phyloP scores from a whole-genome alignment of 371 early-diverging fungal genomes.

The Apophysomyces variabilis region DNA sequence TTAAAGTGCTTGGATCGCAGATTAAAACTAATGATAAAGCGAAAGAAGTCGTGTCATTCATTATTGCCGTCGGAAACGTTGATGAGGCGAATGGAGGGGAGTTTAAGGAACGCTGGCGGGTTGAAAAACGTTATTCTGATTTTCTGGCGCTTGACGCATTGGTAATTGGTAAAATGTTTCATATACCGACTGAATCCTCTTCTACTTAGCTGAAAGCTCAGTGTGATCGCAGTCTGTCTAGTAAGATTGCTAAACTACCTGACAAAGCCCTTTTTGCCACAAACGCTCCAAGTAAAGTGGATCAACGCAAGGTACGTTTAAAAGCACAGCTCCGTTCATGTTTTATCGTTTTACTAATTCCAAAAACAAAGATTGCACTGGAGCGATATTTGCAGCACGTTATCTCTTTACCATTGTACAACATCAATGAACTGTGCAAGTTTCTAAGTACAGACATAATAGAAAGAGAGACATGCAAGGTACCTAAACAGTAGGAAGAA shows the following conservation, averaged over 20 bases:
- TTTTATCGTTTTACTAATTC: neutral
- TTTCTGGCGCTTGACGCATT: conserved; percentile 78
- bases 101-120: conserved; percentile 62
- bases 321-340: neutral
- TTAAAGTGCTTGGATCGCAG: conserved; percentile 70
- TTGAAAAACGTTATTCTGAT: conserved; percentile 79
- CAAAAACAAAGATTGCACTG: conserved; percentile 53
- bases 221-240: conserved; percentile 47
- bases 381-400: conserved; percentile 80
- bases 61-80: conserved; percentile 49
- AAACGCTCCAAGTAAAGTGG: conserved; percentile 75
- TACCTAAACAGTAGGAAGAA: conserved; percentile 9
- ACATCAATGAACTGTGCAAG: conserved; percentile 71
- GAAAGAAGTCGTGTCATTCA: conserved; percentile 73
- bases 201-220: conserved; percentile 53
- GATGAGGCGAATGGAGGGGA: neutral
- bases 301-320: conserved; percentile 63
- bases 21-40: conserved; percentile 79
- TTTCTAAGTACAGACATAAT: conserved; percentile 77
- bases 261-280: conserved; percentile 81
- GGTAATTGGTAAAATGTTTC: conserved; percentile 44
- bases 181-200: neutral
- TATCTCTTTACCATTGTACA: conserved; percentile 61
- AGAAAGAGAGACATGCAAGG: conserved; percentile 38
- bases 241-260: conserved; percentile 75